phyloP scores from a whole-genome alignment of 169 alveolate species.

The Cryptosporidium sp. region DNA sequence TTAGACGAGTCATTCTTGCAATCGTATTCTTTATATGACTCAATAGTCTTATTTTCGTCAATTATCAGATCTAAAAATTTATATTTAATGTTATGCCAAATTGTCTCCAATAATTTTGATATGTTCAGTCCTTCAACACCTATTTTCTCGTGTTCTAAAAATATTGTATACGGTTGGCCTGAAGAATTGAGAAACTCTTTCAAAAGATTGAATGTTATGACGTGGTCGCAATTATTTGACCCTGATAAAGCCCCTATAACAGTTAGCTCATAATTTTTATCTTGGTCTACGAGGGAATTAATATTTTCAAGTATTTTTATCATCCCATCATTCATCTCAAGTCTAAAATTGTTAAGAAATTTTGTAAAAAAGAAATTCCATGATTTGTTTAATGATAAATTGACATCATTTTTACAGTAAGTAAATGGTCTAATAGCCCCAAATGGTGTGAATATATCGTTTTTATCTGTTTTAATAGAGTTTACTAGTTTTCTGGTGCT shows the following conservation, averaged over 20 bases:
- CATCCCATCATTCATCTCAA: slow-evolving; percentile 43
- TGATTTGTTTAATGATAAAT: neutral
- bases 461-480: neutral
- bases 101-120: slow-evolving; percentile 36
- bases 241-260: slow-evolving; percentile 49
- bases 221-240: slow-evolving; percentile 38
- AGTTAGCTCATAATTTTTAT: slow-evolving; percentile 2
- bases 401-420: neutral
- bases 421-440: slow-evolving; percentile 28
- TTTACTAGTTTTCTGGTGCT: neutral
- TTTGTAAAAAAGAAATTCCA: slow-evolving; percentile 44
- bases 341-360: neutral
- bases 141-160: slow-evolving; percentile 42
- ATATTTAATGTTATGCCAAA: slow-evolving; percentile 5
- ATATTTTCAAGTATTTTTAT: slow-evolving; percentile 30
- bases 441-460: slow-evolving; percentile 12
- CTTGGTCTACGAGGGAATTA: neutral
- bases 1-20: neutral
- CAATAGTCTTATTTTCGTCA: neutral
- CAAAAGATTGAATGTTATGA: slow-evolving; percentile 6
- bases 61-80: neutral
- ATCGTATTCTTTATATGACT: neutral
- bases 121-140: slow-evolving; percentile 28
- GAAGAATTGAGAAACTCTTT: slow-evolving; percentile 32
- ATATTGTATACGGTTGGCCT: slow-evolving; percentile 1